Conservation (phyloP, 2,329 filamentous ascomycete genomes). For the Paraconiothyrium sp. region DNA sequence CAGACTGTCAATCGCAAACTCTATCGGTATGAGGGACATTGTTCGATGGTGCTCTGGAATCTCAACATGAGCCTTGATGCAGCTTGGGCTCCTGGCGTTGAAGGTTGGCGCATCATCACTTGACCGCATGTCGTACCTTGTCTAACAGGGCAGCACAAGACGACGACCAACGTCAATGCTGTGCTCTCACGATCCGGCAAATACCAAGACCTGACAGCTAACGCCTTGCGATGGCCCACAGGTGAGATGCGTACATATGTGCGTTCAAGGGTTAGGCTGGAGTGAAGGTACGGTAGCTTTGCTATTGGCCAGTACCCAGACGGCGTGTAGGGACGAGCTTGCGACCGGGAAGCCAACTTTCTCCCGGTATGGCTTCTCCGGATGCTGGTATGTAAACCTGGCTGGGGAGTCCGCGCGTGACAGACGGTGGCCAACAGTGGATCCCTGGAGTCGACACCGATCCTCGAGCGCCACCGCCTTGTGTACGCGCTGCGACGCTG, state of each 20-base stretch:
- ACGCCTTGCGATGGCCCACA: constrained; percentile 3
- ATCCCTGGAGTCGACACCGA: background rate
- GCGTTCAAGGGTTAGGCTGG: background rate
- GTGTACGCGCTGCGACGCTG: constrained; percentile 14
- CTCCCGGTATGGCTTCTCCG: background rate
- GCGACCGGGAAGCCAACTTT: background rate
- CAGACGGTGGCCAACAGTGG: constrained; percentile 2
- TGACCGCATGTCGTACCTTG: constrained; percentile 18
- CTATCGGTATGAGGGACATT: background rate
- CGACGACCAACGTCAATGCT: background rate
- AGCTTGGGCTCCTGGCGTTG: constrained; percentile 8
- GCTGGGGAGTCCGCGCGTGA: background rate
- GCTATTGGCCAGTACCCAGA: background rate
- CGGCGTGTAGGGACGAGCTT: background rate
- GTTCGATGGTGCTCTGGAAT: background rate
- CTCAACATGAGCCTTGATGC: background rate
- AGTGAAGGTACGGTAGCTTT: background rate
- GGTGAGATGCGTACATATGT: background rate
- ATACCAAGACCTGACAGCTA: background rate
- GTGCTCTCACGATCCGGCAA: constrained; percentile 6
- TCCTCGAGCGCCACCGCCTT: constrained; percentile 10
- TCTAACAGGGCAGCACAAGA: constrained; percentile 9
- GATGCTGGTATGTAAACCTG: no score
- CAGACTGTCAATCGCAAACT: constrained; percentile 11
- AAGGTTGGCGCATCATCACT: constrained; percentile 14